A percentile compares a stretch with the other conserved stretches of the same genome.
phyloP scores from a whole-genome alignment of 2,329 filamentous ascomycete genomes.

The Dactylellina cionopaga region DNA sequence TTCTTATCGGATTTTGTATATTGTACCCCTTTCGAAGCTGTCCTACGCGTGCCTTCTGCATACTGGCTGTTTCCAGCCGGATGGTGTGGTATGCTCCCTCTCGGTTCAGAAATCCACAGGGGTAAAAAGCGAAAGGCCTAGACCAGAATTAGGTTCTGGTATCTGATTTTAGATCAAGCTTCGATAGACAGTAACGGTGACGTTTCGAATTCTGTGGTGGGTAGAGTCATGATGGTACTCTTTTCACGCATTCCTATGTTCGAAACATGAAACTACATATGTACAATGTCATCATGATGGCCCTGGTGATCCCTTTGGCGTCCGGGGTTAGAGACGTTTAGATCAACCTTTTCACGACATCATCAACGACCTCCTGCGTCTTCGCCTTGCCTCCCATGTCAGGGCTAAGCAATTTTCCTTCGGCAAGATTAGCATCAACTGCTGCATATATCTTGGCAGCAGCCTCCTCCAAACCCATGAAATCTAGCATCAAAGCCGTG shows the following conservation, averaged over 20 bases:
- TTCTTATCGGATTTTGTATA: slow-evolving; percentile 32
- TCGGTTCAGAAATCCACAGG: slow-evolving; percentile 28
- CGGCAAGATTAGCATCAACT: slow-evolving; percentile 87
- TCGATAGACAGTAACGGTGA: slow-evolving; percentile 19
- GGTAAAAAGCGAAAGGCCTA: slow-evolving; percentile 15
- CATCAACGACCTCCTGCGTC: slow-evolving; percentile 85
- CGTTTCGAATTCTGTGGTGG: slow-evolving; percentile 13
- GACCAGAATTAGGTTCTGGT: neutral
- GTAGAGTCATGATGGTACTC: too few relatives aligned
- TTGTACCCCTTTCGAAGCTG: slow-evolving; percentile 34
- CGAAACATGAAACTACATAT: slow-evolving; percentile 5
- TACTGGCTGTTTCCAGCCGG: neutral
- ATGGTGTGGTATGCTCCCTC: neutral
- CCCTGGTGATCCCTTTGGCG: too few relatives aligned
- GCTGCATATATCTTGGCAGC: slow-evolving; percentile 90
- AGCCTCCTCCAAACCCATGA: slow-evolving; percentile 84
- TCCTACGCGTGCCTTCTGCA: slow-evolving; percentile 21
- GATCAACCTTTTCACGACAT: slow-evolving; percentile 79
- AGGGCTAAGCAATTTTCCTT: slow-evolving; percentile 82
- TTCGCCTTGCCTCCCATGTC: slow-evolving; percentile 88
- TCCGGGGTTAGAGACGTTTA: slow-evolving; percentile 8
- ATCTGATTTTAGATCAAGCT: slow-evolving; percentile 1
- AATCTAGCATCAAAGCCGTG: slow-evolving; percentile 94
- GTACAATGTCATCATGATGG: too few relatives aligned
- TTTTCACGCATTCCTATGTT: slow-evolving; percentile 5